phyloP scores from a whole-genome alignment of 192 early-diverging fungal species.

The Entophlyctis luteolus region DNA sequence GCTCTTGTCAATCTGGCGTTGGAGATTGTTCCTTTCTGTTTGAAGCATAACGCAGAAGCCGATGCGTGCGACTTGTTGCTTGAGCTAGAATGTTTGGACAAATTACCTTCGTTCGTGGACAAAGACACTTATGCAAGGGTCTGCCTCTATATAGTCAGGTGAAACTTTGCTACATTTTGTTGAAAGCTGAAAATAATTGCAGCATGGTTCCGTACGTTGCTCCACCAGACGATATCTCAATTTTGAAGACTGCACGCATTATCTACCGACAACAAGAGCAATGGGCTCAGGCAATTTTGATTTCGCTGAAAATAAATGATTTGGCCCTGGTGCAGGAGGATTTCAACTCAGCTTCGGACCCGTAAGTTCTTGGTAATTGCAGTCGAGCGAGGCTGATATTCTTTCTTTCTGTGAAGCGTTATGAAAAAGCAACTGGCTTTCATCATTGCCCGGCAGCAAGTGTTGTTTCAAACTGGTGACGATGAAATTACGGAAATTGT shows the following conservation, averaged over 20 bases:
- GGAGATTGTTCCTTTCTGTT: conserved; percentile 89
- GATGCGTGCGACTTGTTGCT: conserved; percentile 95
- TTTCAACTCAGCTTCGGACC: conserved; percentile 78
- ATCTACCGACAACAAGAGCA: conserved; percentile 85
- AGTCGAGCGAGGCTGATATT: too few relatives aligned
- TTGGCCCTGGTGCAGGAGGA: conserved; percentile 77
- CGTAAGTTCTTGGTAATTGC: conserved; percentile 42
- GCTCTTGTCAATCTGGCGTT: conserved; percentile 70
- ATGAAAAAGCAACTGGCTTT: conserved; percentile 96
- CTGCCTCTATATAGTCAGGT: conserved; percentile 91
- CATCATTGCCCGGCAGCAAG: conserved; percentile 84
- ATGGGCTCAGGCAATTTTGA: conserved; percentile 75
- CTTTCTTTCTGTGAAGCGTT: conserved; percentile 37
- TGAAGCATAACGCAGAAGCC: conserved; percentile 96
- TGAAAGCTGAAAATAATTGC: too few relatives aligned
- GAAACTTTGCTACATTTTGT: neutral
- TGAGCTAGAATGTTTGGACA: conserved; percentile 80
- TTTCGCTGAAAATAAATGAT: conserved; percentile 83
- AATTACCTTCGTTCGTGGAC: conserved; percentile 79
- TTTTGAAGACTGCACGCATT: conserved; percentile 78
- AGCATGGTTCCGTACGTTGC: conserved; percentile 75
- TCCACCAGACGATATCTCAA: conserved; percentile 81
- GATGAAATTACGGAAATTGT: conserved; percentile 81
- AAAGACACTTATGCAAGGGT: conserved; percentile 91
- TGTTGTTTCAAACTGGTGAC: conserved; percentile 73